These are phyloP conservation scores for Pseudognaphalium luteoalbum DNA, from an alignment of 129 eudicot species.

Conservation along the genomic window DNA sequence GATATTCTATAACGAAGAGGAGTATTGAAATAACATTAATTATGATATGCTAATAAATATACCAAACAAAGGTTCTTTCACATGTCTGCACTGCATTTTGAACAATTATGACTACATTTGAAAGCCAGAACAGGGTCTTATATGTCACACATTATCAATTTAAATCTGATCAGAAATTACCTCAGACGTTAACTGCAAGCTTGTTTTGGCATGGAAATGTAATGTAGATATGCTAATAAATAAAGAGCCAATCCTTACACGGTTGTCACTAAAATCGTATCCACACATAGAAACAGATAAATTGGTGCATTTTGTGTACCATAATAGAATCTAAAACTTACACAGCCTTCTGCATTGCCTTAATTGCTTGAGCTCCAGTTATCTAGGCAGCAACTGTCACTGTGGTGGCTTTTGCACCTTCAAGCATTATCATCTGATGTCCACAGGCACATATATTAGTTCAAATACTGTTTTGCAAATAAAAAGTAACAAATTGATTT, in stretches of 20 bases:
- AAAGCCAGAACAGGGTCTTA: not conserved
- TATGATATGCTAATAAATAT: constrained; percentile 5
- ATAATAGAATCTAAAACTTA: not conserved
- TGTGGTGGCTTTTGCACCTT: constrained; percentile 69
- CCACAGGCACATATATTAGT: not conserved
- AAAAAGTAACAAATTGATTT: not conserved
- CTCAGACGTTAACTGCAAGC: not conserved
- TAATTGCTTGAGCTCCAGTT: constrained; percentile 65
- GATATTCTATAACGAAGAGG: not conserved
- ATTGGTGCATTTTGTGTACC: not conserved
- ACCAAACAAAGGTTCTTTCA: no score
- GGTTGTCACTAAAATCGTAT: no score
- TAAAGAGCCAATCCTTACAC: no score
- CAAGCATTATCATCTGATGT: constrained; percentile 55
- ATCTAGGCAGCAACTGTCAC: constrained; percentile 61
- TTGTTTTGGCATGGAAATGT: not conserved
- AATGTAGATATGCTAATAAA: no score
- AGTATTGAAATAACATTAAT: not conserved
- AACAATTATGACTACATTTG: not conserved
- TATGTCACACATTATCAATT: not conserved
- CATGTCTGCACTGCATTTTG: no score
- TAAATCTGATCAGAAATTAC: not conserved
- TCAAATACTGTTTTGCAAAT: not conserved
- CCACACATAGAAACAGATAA: not conserved
- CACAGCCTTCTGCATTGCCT: constrained; percentile 54